Evolutionary conservation across 768 basidiomycete genomes (phyloP), one percentile per base, ranked within the genome.

Genomic region (Kondoa subrosea): DNA sequence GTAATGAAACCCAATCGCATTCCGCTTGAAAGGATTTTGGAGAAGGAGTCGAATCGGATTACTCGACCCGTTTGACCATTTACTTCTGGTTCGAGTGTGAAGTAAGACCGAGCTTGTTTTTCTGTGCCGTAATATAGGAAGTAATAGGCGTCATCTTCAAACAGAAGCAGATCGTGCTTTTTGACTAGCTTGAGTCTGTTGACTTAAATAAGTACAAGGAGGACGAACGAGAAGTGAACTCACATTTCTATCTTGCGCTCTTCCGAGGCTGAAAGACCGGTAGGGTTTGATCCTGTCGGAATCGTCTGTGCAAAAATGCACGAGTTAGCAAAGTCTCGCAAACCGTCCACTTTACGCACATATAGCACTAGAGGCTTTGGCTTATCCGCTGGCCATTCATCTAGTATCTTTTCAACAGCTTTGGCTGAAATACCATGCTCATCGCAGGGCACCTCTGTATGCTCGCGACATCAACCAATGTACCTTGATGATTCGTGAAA

Each of bases 21-120:
- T 15, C 88, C 32, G 63, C 72, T 70, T 34, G 68, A 68, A 2
- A 71, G 58, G 34, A 66, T 57, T 79, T 95, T 95, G 66, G 87
- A 89, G 66, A 93, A 80, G 74, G 87, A 89, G 75, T 95, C 91
- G 76, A 93, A 90, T 56, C 91, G 84, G 25, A 93, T 72, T 50
- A 93, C 89, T 15, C 85, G 83, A 1, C 91, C 91, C 27, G 83
- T 81, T 72, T 84, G 82, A 1, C 76, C 77, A 4, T 82, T 80
- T 71, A 83, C 82, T 65, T 83, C 81, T 15, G 79, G 80, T 76
- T 95, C 91, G 40, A 93, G 81, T 50, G 83, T 80, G 74, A 92
- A 91, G 77, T 91, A 93, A 0, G 86, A 88, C 25, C 71, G 70
- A 0, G 86, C 83, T 15, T 84, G 83, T 17, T 85, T 81, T 29